A percentile compares a stretch with the other conserved stretches of the same genome.
These are phyloP conservation scores for Erysimum pusillum DNA, from an alignment of 441 rosid species.

Conservation along the genomic window DNA sequence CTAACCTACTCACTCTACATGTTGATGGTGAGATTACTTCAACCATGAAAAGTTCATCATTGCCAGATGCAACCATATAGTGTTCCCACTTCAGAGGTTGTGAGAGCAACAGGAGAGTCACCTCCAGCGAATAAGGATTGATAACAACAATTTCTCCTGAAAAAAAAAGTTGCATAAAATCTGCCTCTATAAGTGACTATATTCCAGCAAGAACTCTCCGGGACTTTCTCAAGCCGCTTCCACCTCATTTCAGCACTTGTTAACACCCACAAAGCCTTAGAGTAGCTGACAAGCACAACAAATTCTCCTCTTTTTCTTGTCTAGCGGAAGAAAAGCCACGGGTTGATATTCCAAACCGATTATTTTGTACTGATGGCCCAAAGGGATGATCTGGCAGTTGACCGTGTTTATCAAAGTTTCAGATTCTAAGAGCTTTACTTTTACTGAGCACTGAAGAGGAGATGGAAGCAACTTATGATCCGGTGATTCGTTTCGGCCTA, in stretches of 20 bases:
- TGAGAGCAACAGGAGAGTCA: background rate
- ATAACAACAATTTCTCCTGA: background rate
- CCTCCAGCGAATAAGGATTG: constrained; percentile 7
- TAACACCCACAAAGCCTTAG: background rate
- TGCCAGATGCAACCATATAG: background rate
- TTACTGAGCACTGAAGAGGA: too few species aligned
- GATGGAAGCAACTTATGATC: too few species aligned
- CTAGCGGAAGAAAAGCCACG: background rate
- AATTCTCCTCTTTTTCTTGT: background rate
- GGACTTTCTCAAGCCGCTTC: background rate
- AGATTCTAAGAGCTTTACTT: too few species aligned
- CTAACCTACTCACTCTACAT: background rate
- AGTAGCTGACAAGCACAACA: background rate
- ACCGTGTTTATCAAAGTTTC: too few species aligned
- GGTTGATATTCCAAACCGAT: background rate
- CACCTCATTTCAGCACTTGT: background rate
- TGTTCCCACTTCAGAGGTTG: background rate
- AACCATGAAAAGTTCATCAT: constrained; percentile 4
- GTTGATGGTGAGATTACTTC: background rate
- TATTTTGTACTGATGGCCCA: background rate
- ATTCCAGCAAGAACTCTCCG: background rate
- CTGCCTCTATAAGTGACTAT: background rate
- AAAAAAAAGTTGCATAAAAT: background rate
- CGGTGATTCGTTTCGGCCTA: too few species aligned
- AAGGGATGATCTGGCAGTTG: too few species aligned